phyloP scores from a whole-genome alignment of 345 rosid species.

The Brassica rapa region DNA sequence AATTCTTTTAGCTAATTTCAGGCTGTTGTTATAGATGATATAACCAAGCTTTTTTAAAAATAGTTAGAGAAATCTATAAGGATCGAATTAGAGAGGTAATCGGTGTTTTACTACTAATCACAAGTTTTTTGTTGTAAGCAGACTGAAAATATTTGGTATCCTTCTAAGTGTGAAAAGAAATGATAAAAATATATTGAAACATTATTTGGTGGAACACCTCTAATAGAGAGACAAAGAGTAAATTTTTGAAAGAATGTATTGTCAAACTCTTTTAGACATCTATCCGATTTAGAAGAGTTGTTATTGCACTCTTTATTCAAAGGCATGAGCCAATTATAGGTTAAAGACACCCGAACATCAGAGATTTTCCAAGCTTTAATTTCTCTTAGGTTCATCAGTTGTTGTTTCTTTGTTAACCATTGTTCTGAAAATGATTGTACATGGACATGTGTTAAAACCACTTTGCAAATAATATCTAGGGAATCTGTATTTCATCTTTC shows the following conservation, averaged over 20 bases:
- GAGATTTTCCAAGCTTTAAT: neutral
- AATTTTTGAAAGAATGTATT: too few relatives aligned
- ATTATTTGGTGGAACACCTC: too few relatives aligned
- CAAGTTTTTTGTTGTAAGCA: too few relatives aligned
- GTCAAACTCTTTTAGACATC: too few relatives aligned
- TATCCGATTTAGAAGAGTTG: neutral
- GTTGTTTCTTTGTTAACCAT: neutral
- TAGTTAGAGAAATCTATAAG: neutral
- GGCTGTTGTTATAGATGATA: neutral
- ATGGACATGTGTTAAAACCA: too few relatives aligned
- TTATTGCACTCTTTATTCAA: conserved; percentile 5
- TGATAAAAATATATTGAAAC: too few relatives aligned
- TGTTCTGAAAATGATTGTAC: neutral
- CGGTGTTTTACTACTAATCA: too few relatives aligned
- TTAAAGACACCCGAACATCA: conserved; percentile 4
- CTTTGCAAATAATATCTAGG: too few relatives aligned
- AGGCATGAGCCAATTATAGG: neutral
- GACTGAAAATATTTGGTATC: too few relatives aligned
- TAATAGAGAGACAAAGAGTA: too few relatives aligned
- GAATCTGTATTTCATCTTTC: neutral
- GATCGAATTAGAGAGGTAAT: neutral
- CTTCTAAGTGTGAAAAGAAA: too few relatives aligned
- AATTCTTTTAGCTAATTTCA: neutral
- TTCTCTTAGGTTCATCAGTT: neutral
- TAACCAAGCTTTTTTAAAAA: neutral